Conservation (phyloP, 139 green algal species). For the Volvox africanus region DNA sequence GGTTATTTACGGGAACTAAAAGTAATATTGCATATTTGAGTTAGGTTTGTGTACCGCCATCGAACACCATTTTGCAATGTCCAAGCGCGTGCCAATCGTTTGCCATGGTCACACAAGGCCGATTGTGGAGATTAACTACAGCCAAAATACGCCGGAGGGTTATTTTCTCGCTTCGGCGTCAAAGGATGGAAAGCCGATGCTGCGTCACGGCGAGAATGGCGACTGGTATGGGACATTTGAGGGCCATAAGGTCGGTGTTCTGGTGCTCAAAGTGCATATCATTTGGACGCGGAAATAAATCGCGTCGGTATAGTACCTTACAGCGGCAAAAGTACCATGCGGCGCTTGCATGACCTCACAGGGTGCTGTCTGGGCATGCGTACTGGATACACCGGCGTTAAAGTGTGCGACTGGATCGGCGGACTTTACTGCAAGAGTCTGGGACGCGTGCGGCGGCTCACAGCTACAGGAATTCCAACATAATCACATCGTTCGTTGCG, state of each 20-base stretch:
- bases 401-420: conserved; percentile 92
- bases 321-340: no score
- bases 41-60: background rate
- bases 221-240: conserved; percentile 99
- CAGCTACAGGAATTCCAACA: conserved; percentile 92
- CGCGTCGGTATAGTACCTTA: no score
- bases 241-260: conserved; percentile 89
- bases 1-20: background rate
- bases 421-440: conserved; percentile 95
- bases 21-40: conserved; percentile 2
- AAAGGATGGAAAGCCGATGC: conserved; percentile 98
- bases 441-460: conserved; percentile 95
- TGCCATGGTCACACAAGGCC: conserved; percentile 97
- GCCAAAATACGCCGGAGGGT: conserved; percentile 92
- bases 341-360: conserved; percentile 38
- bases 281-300: no score
- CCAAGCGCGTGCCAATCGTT: conserved; percentile 77
- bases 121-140: conserved; percentile 98
- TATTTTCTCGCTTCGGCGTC: conserved; percentile 94
- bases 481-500: conserved; percentile 94
- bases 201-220: conserved; percentile 93
- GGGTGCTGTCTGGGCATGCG: conserved; percentile 96
- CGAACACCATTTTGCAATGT: background rate
- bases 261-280: background rate
- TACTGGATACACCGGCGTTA: conserved; percentile 88